phyloP scores from a whole-genome alignment of 2,329 filamentous ascomycete species.

The Paracoccidioides brasiliensis region DNA sequence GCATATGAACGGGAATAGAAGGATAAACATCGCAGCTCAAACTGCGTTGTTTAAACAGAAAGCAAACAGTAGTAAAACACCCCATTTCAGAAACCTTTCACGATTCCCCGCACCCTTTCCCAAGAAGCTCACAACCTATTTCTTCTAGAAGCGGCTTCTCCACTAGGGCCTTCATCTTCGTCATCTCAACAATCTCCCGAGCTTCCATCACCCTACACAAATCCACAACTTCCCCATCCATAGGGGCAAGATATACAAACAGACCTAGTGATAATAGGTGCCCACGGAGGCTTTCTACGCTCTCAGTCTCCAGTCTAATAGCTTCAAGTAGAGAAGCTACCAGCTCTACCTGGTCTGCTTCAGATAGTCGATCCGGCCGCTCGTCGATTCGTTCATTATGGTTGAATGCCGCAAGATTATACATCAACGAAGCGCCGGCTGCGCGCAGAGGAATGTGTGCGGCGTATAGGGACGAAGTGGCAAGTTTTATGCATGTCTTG shows the following conservation, averaged over 20 bases:
- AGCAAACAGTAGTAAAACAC: too few relatives aligned
- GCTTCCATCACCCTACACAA: conserved; percentile 69
- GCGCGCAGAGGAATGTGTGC: conserved; percentile 64
- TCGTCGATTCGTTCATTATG: conserved; percentile 50
- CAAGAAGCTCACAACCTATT: conserved; percentile 34
- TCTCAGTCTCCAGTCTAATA: conserved; percentile 41
- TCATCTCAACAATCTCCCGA: conserved; percentile 46
- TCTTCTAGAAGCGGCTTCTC: conserved; percentile 45
- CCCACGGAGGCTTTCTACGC: conserved; percentile 59
- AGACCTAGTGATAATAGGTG: conserved; percentile 65
- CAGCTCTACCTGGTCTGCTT: conserved; percentile 65
- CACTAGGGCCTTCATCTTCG: conserved; percentile 42
- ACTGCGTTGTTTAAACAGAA: too few relatives aligned
- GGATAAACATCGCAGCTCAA: too few relatives aligned
- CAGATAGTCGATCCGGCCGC: conserved; percentile 45
- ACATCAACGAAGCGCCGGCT: conserved; percentile 68
- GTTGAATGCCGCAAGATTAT: conserved; percentile 65
- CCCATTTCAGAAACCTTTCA: too few relatives aligned
- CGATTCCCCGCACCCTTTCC: conserved; percentile 17
- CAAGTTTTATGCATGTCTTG: conserved; percentile 50
- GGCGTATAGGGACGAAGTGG: conserved; percentile 69
- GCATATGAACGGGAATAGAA: too few relatives aligned
- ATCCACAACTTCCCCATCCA: conserved; percentile 65
- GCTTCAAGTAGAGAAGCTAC: conserved; percentile 70
- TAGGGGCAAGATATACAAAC: conserved; percentile 55